These are phyloP conservation scores for Xylaria sp. DNA, from an alignment of 495 filamentous ascomycete species.

Conservation along the genomic window DNA sequence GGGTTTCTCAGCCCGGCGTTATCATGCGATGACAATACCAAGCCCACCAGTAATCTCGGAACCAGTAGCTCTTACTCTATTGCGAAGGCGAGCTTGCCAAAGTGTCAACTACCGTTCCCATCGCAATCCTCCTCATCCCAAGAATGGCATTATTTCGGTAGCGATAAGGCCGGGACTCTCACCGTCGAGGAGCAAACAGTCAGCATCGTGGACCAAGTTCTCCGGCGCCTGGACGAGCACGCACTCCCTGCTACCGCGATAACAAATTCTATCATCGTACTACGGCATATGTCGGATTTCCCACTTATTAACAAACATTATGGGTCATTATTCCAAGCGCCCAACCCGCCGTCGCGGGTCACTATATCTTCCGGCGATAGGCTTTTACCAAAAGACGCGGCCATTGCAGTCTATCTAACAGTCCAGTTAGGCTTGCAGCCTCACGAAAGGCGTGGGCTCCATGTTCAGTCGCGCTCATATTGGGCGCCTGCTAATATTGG, in stretches of 20 bases:
- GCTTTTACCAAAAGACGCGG: conserved; percentile 56
- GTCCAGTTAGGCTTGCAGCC: conserved; percentile 35
- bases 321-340: conserved; percentile 67
- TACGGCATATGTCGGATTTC: conserved; percentile 84
- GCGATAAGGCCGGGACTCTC: conserved; percentile 12
- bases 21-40: conserved; percentile 3
- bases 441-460: conserved; percentile 64
- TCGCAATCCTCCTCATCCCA: conserved; percentile 21
- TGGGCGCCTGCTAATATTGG: conserved; percentile 99
- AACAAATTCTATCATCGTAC: conserved; percentile 74
- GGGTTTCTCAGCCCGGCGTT: neutral
- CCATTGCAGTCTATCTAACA: conserved; percentile 61
- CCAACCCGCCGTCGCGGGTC: conserved; percentile 85
- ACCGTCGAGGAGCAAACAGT: conserved; percentile 46
- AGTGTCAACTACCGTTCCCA: conserved; percentile 7
- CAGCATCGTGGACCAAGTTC: conserved; percentile 45
- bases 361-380: conserved; percentile 76
- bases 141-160: conserved; percentile 37
- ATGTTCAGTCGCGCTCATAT: conserved; percentile 93
- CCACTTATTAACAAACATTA: conserved; percentile 75
- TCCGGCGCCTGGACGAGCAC: conserved; percentile 35
- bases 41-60: neutral
- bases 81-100: conserved; percentile 2
- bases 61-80: conserved; percentile 9
- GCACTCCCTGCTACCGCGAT: conserved; percentile 61